Percentiles rank a stretch among this genome's conserved stretches.
phyloP scores from a whole-genome alignment of 495 filamentous ascomycete species.

The Trichoderma parareesei region DNA sequence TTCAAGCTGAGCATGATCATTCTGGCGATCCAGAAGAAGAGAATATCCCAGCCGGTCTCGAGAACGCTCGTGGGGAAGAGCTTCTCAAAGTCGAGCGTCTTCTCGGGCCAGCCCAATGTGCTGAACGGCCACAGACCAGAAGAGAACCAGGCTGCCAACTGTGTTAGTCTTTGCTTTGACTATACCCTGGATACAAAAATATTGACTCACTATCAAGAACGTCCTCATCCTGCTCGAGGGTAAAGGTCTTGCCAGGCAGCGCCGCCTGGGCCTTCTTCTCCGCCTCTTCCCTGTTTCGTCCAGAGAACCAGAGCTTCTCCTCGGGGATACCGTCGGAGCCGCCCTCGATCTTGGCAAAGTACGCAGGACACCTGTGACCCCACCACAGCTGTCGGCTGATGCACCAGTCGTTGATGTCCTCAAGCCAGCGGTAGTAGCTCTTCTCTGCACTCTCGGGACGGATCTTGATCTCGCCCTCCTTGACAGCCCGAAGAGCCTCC shows the following conservation, averaged over 20 bases:
- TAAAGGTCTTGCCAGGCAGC: slow-evolving; percentile 61
- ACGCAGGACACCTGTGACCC: slow-evolving; percentile 73
- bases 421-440: slow-evolving; percentile 66
- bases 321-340: slow-evolving; percentile 46
- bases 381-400: slow-evolving; percentile 78
- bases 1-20: slow-evolving; percentile 80
- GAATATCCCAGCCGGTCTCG: slow-evolving; percentile 80
- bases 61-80: slow-evolving; percentile 67
- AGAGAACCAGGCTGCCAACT: slow-evolving; percentile 56
- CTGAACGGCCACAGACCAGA: slow-evolving; percentile 77
- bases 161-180: background rate
- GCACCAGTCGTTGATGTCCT: slow-evolving; percentile 74
- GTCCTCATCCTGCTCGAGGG: slow-evolving; percentile 58
- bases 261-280: slow-evolving; percentile 54
- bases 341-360: slow-evolving; percentile 62
- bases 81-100: slow-evolving; percentile 56
- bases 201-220: slow-evolving; percentile 52
- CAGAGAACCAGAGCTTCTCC: slow-evolving; percentile 59
- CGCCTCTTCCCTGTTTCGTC: slow-evolving; percentile 57
- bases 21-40: slow-evolving; percentile 76
- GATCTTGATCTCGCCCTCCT: slow-evolving; percentile 62
- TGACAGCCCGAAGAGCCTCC: slow-evolving; percentile 51
- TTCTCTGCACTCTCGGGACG: slow-evolving; percentile 60
- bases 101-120: slow-evolving; percentile 71
- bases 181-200: too few species aligned